Conservation (phyloP, 306 rosid species). For the Cicer arietinum region DNA sequence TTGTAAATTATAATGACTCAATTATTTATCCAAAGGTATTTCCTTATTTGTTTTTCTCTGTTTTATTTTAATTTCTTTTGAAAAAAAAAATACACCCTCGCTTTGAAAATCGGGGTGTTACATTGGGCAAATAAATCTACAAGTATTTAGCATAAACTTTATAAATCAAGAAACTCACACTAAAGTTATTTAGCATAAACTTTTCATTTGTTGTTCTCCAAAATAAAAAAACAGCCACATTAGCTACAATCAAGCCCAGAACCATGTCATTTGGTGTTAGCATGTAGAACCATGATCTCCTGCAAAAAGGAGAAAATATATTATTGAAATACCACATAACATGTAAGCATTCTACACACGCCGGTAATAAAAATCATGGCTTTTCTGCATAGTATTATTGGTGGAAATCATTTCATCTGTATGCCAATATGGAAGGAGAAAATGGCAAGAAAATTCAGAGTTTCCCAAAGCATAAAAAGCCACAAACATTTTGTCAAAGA, state of each 20-base stretch:
- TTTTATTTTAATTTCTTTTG: too few species aligned
- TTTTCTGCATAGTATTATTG: constrained; percentile 10
- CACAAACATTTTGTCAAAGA: constrained; percentile 1
- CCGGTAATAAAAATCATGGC: not conserved
- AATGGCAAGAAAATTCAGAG: not conserved
- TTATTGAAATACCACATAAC: constrained; percentile 30
- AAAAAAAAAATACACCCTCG: too few species aligned
- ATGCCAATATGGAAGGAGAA: not conserved
- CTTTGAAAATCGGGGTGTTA: not conserved
- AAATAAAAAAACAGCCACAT: constrained; percentile 69
- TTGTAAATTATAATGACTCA: too few species aligned
- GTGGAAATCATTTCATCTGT: not conserved
- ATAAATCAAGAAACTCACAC: constrained; percentile 61
- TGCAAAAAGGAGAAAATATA: constrained; percentile 52
- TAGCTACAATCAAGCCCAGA: constrained; percentile 76
- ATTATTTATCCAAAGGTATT: too few species aligned
- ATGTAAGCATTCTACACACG: constrained; percentile 10
- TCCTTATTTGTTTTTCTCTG: too few species aligned
- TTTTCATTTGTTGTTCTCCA: constrained; percentile 61
- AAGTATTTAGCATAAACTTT: constrained; percentile 32
- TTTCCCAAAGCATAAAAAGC: not conserved
- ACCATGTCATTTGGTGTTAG: constrained; percentile 55
- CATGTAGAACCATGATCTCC: constrained; percentile 66
- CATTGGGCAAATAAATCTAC: constrained; percentile 26
- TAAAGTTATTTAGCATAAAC: constrained; percentile 78